Evolutionary conservation across 495 filamentous ascomycete species (phyloP).

Genomic region (Xylaria castorea): DNA sequence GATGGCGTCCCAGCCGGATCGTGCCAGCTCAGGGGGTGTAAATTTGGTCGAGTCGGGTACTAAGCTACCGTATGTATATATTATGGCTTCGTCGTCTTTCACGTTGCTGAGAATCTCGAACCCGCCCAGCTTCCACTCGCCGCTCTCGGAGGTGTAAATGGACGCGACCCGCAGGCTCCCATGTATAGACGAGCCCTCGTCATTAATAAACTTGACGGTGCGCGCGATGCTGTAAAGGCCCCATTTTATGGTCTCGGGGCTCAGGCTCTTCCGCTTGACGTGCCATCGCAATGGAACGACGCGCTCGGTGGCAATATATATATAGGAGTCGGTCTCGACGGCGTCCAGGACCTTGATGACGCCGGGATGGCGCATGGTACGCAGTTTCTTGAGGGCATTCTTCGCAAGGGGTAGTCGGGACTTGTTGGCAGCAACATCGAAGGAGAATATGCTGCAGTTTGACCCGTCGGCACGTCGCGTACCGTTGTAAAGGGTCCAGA

Average conservation of each 20-base stretch:
- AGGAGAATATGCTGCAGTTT: conserved; percentile 93
- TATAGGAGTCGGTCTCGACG: conserved; percentile 91
- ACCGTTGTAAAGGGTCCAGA: conserved; percentile 93
- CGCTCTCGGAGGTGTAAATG: conserved; percentile 90
- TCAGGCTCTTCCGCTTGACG: conserved; percentile 80
- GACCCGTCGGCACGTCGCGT: conserved; percentile 91
- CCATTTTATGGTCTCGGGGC: conserved; percentile 93
- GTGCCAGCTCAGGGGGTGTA: conserved; percentile 84
- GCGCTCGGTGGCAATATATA: conserved; percentile 95
- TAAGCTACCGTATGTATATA: conserved; percentile 87
- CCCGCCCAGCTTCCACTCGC: conserved; percentile 95
- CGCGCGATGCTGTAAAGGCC: conserved; percentile 85
- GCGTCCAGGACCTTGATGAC: conserved; percentile 93
- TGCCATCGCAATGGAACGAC: conserved; percentile 85
- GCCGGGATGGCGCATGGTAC: conserved; percentile 91
- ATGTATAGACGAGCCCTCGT: conserved; percentile 89
- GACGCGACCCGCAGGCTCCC: conserved; percentile 84
- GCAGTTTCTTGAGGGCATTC: conserved; percentile 89
- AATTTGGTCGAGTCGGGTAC: conserved; percentile 83
- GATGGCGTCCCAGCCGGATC: conserved; percentile 84
- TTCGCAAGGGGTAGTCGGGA: conserved; percentile 82
- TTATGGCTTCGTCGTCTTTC: conserved; percentile 91
- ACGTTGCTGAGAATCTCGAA: conserved; percentile 93
- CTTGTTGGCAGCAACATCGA: conserved; percentile 81
- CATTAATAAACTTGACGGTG: conserved; percentile 94